Evolutionary conservation across 2,329 filamentous ascomycete genomes (phyloP).

Genomic region (Colletotrichum endophyticum): DNA sequence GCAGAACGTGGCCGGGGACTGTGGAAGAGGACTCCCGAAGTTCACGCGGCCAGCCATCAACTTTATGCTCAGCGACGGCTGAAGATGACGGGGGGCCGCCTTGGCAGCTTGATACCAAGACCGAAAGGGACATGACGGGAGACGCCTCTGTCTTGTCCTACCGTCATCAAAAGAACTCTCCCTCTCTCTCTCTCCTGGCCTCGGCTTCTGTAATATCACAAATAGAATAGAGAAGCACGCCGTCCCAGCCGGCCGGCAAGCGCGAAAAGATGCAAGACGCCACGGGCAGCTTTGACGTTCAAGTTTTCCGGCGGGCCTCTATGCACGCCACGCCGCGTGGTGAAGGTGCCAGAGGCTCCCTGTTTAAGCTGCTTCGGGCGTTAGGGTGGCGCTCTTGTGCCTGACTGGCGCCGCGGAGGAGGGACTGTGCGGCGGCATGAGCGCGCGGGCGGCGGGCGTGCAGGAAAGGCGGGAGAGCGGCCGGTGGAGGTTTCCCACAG

Average conservation of each 20-base stretch:
- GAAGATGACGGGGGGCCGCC: not conserved
- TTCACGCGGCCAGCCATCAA: not conserved
- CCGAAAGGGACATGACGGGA: not conserved
- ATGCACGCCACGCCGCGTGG: not conserved
- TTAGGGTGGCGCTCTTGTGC: not conserved
- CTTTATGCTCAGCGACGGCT: not conserved
- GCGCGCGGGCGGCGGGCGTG: not conserved
- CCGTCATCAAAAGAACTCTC: not conserved
- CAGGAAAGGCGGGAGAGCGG: not conserved
- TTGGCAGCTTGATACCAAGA: not conserved
- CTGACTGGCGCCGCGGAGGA: not conserved
- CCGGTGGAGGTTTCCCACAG: not conserved
- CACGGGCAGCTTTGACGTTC: not conserved
- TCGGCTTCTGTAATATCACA: not conserved
- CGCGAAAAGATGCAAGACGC: not conserved
- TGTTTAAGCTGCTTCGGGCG: not conserved
- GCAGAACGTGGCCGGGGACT: not conserved
- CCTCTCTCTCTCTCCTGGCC: not conserved
- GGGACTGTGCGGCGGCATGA: not conserved
- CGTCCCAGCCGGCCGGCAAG: not conserved
- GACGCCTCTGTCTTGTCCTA: not conserved
- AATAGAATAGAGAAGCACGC: not conserved
- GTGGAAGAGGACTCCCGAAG: not conserved
- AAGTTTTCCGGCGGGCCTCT: not conserved
- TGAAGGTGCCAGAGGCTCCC: not conserved